phyloP scores from a whole-genome alignment of 768 basidiomycete species.

The Podaxis sp. region DNA sequence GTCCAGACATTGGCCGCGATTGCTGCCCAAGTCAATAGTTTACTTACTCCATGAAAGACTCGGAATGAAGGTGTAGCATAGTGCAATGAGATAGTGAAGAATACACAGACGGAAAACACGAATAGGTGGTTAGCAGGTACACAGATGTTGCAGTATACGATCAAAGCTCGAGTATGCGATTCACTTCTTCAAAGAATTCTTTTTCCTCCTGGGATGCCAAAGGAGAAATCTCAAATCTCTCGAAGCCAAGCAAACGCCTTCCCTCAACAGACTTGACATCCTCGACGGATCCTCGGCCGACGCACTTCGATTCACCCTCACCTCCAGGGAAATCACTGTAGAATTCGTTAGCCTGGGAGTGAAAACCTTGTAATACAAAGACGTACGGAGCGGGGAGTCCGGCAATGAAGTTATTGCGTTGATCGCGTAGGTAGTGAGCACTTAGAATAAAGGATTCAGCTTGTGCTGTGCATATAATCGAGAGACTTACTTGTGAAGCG shows the following conservation, averaged over 20 bases:
- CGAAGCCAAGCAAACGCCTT: constrained; percentile 42
- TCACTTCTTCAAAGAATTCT: constrained; percentile 19
- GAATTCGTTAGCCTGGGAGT: neutral
- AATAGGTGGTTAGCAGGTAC: neutral
- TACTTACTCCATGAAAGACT: neutral
- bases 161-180: constrained; percentile 22
- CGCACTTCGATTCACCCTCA: constrained; percentile 45
- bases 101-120: neutral
- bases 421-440: constrained; percentile 48
- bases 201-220: neutral
- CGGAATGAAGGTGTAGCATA: neutral
- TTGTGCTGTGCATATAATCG: neutral
- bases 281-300: constrained; percentile 33
- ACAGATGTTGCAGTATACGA: neutral
- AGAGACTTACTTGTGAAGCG: constrained; percentile 55
- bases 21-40: constrained; percentile 2
- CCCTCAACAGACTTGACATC: constrained; percentile 37
- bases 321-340: constrained; percentile 49
- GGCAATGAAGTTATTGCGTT: constrained; percentile 43
- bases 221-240: constrained; percentile 26
- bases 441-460: constrained; percentile 25
- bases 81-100: neutral
- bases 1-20: constrained; percentile 1
- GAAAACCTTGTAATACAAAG: neutral
- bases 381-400: constrained; percentile 53